phyloP scores from a whole-genome alignment of 352 stramenopile genomes.

The Phytophthora idaei region DNA sequence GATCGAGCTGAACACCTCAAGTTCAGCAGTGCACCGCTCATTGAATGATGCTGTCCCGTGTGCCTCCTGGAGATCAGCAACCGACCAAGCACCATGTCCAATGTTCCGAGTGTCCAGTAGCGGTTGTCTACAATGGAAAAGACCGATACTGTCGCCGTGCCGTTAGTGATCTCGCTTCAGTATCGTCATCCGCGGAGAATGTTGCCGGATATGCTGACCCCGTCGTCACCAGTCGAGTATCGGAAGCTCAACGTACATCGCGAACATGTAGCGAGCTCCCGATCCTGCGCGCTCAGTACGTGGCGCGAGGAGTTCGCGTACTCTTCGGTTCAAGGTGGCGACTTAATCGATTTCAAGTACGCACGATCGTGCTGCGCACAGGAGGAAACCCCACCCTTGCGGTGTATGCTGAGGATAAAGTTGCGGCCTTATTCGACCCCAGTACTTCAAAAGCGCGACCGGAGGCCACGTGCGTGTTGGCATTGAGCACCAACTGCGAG shows the following conservation, averaged over 20 bases:
- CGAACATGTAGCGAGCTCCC: constrained; percentile 31
- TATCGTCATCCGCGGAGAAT: not conserved
- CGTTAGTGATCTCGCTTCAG: constrained; percentile 3
- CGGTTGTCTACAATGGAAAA: not conserved
- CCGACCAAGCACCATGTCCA: constrained; percentile 10
- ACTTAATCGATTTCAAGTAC: constrained; percentile 53
- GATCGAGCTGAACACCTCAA: constrained; percentile 2
- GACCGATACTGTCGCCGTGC: constrained; percentile 8
- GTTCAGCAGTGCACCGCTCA: constrained; percentile 5
- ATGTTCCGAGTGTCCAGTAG: constrained; percentile 1
- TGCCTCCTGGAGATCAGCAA: constrained; percentile 11
- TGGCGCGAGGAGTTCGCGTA: constrained; percentile 51
- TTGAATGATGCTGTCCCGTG: constrained; percentile 23
- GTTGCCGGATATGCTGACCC: constrained; percentile 2
- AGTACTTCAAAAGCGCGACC: constrained; percentile 1
- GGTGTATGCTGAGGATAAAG: constrained; percentile 24
- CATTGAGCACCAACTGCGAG: constrained; percentile 37
- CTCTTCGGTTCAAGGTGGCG: constrained; percentile 52
- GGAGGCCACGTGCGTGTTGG: constrained; percentile 32
- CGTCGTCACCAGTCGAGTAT: not conserved
- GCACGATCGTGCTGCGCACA: constrained; percentile 45
- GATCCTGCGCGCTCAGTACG: constrained; percentile 56
- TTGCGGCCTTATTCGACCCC: constrained; percentile 3
- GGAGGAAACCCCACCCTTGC: constrained; percentile 34
- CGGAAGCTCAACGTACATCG: not conserved